These are phyloP conservation scores for Hyparrhenia diplandra DNA, from an alignment of 176 grass and related monocot species.

Conservation along the genomic window DNA sequence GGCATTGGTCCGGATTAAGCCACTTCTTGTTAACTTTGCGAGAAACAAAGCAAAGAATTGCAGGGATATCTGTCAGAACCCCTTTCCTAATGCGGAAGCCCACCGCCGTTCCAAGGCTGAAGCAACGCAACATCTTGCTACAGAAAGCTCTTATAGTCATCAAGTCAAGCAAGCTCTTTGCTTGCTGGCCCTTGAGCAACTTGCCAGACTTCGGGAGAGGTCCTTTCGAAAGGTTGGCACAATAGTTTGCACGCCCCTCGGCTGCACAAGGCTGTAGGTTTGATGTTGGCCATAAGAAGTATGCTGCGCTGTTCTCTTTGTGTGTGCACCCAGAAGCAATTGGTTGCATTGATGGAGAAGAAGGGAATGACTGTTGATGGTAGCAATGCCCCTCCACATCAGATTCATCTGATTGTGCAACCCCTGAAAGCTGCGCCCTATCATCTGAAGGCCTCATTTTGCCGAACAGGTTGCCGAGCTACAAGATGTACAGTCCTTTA, in stretches of 20 bases:
- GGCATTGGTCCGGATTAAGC: slow-evolving; percentile 71
- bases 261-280: slow-evolving; percentile 75
- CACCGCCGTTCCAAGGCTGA: slow-evolving; percentile 85
- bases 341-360: slow-evolving; percentile 76
- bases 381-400: slow-evolving; percentile 63
- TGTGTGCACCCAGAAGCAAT: slow-evolving; percentile 70
- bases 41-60: slow-evolving; percentile 94
- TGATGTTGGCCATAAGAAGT: slow-evolving; percentile 95
- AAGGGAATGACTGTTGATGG: slow-evolving; percentile 40
- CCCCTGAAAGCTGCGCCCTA: neutral
- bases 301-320: slow-evolving; percentile 72
- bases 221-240: slow-evolving; percentile 96
- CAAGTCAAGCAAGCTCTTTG: slow-evolving; percentile 90
- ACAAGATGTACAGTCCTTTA: too few species aligned
- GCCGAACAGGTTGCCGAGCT: neutral
- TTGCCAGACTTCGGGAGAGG: slow-evolving; percentile 61
- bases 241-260: slow-evolving; percentile 96
- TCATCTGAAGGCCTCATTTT: slow-evolving; percentile 65
- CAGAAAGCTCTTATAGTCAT: slow-evolving; percentile 99
- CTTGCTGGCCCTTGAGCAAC: slow-evolving; percentile 76
- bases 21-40: slow-evolving; percentile 88
- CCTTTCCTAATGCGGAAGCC: slow-evolving; percentile 95
- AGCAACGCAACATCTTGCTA: slow-evolving; percentile 89
- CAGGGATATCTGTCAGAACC: slow-evolving; percentile 67
- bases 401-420: slow-evolving; percentile 54